These are phyloP conservation scores for Phytophthora pini DNA, from an alignment of 352 stramenopile genomes.

Conservation along the genomic window DNA sequence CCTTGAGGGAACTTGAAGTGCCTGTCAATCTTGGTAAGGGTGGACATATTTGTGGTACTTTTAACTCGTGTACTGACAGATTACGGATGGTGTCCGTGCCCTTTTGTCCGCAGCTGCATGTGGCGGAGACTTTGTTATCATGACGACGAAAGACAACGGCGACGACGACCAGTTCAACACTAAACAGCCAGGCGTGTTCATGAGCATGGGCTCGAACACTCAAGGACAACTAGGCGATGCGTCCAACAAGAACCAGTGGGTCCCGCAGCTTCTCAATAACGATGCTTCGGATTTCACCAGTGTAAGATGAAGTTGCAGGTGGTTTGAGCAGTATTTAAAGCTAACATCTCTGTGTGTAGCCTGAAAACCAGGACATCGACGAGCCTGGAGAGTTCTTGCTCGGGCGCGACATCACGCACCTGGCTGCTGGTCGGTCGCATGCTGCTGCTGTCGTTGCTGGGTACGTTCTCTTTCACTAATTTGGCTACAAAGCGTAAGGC, in stretches of 20 bases:
- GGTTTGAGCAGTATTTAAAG: not conserved
- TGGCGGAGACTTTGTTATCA: constrained; percentile 74
- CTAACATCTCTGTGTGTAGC: constrained; percentile 18
- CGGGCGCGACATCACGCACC: constrained; percentile 66
- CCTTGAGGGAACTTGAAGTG: constrained; percentile 79
- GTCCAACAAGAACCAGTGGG: constrained; percentile 83
- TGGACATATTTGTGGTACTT: constrained; percentile 1
- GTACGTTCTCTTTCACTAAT: constrained; percentile 34
- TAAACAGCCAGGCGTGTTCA: constrained; percentile 77
- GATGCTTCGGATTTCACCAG: constrained; percentile 61
- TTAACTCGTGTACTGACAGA: constrained; percentile 18
- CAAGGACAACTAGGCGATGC: constrained; percentile 75
- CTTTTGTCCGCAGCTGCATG: constrained; percentile 43
- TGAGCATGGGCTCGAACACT: constrained; percentile 81
- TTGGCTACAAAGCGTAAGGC: not conserved
- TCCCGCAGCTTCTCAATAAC: constrained; percentile 81
- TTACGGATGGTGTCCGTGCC: constrained; percentile 11
- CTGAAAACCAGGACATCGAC: constrained; percentile 61
- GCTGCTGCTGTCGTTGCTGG: constrained; percentile 54
- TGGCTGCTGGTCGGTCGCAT: constrained; percentile 71
- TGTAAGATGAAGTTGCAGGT: constrained; percentile 35
- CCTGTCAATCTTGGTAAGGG: constrained; percentile 63
- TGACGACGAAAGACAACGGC: constrained; percentile 69
- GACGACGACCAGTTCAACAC: constrained; percentile 83
- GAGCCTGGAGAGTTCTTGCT: constrained; percentile 77